phyloP scores from a whole-genome alignment of 2,329 filamentous ascomycete genomes.

The Fusarium buharicum region DNA sequence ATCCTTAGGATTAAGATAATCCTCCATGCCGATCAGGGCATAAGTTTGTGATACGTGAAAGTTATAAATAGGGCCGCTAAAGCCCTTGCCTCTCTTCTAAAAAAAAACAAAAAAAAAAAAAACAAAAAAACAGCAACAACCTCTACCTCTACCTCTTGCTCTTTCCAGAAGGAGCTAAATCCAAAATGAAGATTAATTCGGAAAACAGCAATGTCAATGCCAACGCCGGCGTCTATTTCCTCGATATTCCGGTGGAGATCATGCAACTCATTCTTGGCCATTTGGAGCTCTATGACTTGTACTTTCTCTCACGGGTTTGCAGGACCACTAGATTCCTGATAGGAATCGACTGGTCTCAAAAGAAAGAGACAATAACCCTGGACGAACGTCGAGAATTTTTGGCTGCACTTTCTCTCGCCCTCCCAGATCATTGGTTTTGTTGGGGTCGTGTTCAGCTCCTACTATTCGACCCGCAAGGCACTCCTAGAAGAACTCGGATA shows the following conservation, averaged over 20 bases:
- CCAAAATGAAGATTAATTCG: background rate
- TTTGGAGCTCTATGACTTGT: background rate
- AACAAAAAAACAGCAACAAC: too few species aligned
- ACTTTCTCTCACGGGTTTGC: slow-evolving; percentile 1
- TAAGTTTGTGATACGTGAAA: too few species aligned
- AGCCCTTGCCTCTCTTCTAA: background rate
- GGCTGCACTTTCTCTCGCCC: background rate
- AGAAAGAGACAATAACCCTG: too few species aligned
- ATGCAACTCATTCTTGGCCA: background rate
- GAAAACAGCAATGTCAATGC: too few species aligned
- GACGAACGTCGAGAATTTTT: background rate
- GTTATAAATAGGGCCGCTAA: too few species aligned
- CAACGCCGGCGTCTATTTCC: background rate
- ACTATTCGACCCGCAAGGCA: background rate
- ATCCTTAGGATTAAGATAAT: too few species aligned
- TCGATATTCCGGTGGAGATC: background rate
- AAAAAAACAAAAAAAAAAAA: too few species aligned
- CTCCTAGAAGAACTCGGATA: background rate
- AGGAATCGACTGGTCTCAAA: background rate
- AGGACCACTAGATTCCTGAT: background rate
- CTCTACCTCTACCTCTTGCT: too few species aligned
- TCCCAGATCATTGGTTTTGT: background rate
- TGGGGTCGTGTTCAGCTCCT: background rate
- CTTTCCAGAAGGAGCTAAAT: too few species aligned
- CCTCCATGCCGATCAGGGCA: too few species aligned